Evolutionary conservation across 305 asterid species (phyloP), one percentile per base, ranked within the genome.

Genomic region (Fraxinus sp.): DNA sequence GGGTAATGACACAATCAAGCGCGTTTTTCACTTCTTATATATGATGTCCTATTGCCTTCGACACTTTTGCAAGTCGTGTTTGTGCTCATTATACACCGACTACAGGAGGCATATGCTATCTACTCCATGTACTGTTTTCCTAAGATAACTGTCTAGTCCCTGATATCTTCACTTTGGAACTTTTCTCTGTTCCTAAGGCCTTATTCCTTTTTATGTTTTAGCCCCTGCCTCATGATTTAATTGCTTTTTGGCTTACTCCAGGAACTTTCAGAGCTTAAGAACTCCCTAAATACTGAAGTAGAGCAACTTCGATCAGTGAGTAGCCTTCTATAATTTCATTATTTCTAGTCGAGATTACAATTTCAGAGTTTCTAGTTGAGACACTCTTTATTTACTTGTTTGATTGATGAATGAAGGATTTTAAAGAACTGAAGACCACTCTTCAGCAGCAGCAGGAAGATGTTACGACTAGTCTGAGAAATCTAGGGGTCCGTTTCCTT

Each of bases 401-500:
- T 36, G 83, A 70, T 82, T 46, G 77, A 78, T 77, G 46, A 83
- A 86, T 64, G 18, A 46, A 96, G 99, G 99, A 94, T 81, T 96
- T 96, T 89, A 95, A 93, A 94, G 97, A 90, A 72, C 90, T 94
- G 83, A 91, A 91, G 85, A 90, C 86, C 83, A 93, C 97, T 78
- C 98, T 96, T 83, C 94, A 92, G 83, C 97, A 96, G 88, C 99
- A 96, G 89, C 99, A 96, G 85, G 97, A 94, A 75, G 99, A 96
- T 85, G 97, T 93, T 16, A 83, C 94, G 14, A 46, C 86, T 84
- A 93, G 96, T 92, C 89, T 96, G 71, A 90, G 81, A 86, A 88
- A 87, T 43, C 87, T 93, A 24, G 97, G 93, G 90, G 98, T 93
- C 72, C 64, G 94, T 71, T 32, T 75, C 77, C 83, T 84, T 18